Percentiles rank a stretch among this genome's conserved stretches.
Evolutionary conservation across 1,284 basidiomycete species (phyloP).

Genomic region (Phellopilus nigrolimitatus): DNA sequence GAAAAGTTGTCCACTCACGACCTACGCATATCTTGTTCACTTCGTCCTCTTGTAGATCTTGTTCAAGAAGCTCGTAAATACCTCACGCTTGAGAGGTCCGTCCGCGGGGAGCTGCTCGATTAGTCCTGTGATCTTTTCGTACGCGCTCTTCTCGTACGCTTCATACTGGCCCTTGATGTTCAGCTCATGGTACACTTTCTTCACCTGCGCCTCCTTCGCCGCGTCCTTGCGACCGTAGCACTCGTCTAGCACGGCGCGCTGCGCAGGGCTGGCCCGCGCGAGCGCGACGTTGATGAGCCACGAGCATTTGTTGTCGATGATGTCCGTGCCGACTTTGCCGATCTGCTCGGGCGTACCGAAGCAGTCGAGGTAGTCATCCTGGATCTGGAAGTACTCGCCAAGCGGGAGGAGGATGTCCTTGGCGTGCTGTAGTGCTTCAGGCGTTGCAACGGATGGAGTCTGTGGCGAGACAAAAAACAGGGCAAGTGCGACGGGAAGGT

Average conservation of each 20-base stretch:
- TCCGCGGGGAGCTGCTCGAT: conserved; percentile 69
- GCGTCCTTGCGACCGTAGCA: conserved; percentile 88
- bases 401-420: conserved; percentile 85
- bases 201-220: conserved; percentile 61
- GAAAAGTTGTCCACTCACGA: too few species aligned
- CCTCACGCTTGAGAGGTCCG: conserved; percentile 60
- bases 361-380: conserved; percentile 97
- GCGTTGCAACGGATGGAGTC: conserved; percentile 65
- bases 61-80: conserved; percentile 81
- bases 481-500: conserved; percentile 94
- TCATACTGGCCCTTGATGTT: conserved; percentile 68
- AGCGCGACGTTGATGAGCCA: conserved; percentile 96
- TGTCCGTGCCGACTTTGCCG: conserved; percentile 97
- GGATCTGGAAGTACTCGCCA: conserved; percentile 98
- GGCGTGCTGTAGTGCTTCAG: conserved; percentile 73
- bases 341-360: conserved; percentile 88
- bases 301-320: conserved; percentile 98
- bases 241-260: conserved; percentile 57
- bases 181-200: conserved; percentile 73
- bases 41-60: conserved; percentile 91
- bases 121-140: conserved; percentile 59
- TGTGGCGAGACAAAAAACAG: conserved; percentile 53
- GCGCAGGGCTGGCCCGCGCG: conserved; percentile 48
- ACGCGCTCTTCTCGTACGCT: conserved; percentile 75
- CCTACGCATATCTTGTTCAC: conserved; percentile 35